Percentiles rank a stretch among this genome's conserved stretches.
Evolutionary conservation across 306 rosid genomes (phyloP).

Genomic region (Citrullus mucosospermus): DNA sequence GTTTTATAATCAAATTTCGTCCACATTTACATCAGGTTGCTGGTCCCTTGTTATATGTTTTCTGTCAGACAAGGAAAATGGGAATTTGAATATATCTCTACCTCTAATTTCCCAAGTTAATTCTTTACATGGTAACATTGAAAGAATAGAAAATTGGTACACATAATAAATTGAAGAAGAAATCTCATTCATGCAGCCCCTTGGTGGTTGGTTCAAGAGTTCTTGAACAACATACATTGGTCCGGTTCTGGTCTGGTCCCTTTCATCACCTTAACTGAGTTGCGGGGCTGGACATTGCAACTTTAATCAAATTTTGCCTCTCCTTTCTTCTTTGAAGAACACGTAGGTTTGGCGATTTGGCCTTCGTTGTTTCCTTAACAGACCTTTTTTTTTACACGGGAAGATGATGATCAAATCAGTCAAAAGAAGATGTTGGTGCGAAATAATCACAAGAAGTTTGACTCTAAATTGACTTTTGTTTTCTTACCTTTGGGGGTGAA

Average conservation of each 20-base stretch:
- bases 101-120: neutral
- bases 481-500: slow-evolving; percentile 67
- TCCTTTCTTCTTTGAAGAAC: slow-evolving; percentile 53
- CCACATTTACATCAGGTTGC: neutral
- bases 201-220: slow-evolving; percentile 2
- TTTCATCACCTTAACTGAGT: slow-evolving; percentile 37
- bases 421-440: neutral
- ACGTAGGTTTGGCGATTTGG: slow-evolving; percentile 67
- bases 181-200: neutral
- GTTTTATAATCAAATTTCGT: neutral
- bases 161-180: neutral
- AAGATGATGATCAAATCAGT: neutral
- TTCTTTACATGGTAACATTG: neutral
- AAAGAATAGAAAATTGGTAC: neutral
- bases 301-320: slow-evolving; percentile 29
- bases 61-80: neutral
- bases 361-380: slow-evolving; percentile 45
- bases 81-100: neutral
- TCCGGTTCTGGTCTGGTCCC: neutral
- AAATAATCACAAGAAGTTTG: neutral
- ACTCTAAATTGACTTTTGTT: neutral
- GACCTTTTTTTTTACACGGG: slow-evolving; percentile 24
- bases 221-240: neutral
- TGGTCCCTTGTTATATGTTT: neutral
- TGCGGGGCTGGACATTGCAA: slow-evolving; percentile 62